Base-by-base conservation (phyloP, 2,329 filamentous ascomycete genomes). In the Fusarium beomiforme region DNA sequence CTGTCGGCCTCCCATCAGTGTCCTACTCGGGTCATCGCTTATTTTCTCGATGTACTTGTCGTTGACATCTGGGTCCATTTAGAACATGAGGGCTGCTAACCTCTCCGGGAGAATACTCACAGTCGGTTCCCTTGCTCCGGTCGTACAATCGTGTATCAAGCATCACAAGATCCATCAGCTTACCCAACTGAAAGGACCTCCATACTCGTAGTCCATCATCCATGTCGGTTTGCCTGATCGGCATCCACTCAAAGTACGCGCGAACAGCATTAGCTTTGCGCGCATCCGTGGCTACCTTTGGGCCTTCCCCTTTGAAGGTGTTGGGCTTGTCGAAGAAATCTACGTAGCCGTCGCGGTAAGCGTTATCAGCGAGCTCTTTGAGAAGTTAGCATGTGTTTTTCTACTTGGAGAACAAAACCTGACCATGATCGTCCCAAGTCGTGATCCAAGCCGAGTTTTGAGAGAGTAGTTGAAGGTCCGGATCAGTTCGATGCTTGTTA, bases 231-330 rank as follows among this genome's bases (percentile, higher is more conserved):
- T 59, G 57, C 14, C 55, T 59, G 12, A 59, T 59, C 3, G 57
- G 57, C 57, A 59, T 59, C 49, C 57, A 59, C 31, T 59, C 57
- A 2, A 59, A 59, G n/a, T 59, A 59, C 4, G 57, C 57, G 1
- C 57, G 57, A 19, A 59, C 57, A 9, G 57, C 49, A 31, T 59
- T 55, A 1, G 57, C 37, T 29, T 59, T 59, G 29, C 57, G 57
- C 13, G 57, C 49, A 29, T 59, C 57, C 1, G 57, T 59, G 6
- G 57, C 57, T 1, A 59, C 37, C 23, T 41, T 29, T 1, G 57
- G 49, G 8, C 47, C 47, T 21, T 59, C 41, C 24, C 47, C 57
- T 0, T 42, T 31, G 14, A 59, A 59, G 8, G 31, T 59, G 2
- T 56, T 42, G 1, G 36, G 47, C 16, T 16, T 7, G 17, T 59